phyloP scores from a whole-genome alignment of 495 filamentous ascomycete genomes.

The Poronia punctata region DNA sequence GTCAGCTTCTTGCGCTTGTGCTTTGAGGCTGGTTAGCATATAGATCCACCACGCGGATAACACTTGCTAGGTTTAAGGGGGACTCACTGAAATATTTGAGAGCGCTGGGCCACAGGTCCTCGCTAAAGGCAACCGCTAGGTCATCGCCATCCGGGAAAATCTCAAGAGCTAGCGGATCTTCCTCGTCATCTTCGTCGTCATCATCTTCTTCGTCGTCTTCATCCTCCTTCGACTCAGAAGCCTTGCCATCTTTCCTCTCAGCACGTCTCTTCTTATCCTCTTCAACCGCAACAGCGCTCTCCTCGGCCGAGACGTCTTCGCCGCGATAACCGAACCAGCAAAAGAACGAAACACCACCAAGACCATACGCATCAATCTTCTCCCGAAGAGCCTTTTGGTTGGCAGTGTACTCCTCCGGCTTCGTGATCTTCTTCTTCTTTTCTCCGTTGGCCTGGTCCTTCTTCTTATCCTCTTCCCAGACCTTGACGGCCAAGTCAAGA shows the following conservation, averaged over 20 bases:
- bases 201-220: slow-evolving; percentile 49
- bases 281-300: slow-evolving; percentile 52
- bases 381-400: slow-evolving; percentile 46
- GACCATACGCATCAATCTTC: slow-evolving; percentile 48
- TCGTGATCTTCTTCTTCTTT: slow-evolving; percentile 43
- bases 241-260: slow-evolving; percentile 50
- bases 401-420: slow-evolving; percentile 36
- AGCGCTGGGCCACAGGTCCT: slow-evolving; percentile 82
- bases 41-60: not conserved
- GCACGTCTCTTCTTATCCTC: slow-evolving; percentile 52
- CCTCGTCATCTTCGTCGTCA: slow-evolving; percentile 47
- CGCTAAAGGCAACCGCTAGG: slow-evolving; percentile 68
- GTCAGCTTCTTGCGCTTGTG: slow-evolving; percentile 55
- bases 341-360: slow-evolving; percentile 71
- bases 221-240: slow-evolving; percentile 40
- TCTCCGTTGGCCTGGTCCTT: slow-evolving; percentile 26
- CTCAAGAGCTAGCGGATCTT: slow-evolving; percentile 53
- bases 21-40: slow-evolving; percentile 29
- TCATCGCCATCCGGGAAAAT: slow-evolving; percentile 77
- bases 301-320: slow-evolving; percentile 57
- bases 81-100: slow-evolving; percentile 84
- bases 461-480: slow-evolving; percentile 56
- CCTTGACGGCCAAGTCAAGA: slow-evolving; percentile 59
- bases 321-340: slow-evolving; percentile 76
- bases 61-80: not conserved